Evolutionary conservation across 2,329 filamentous ascomycete genomes (phyloP), one percentile per base, ranked within the genome.

Genomic region (Onygena corvina): DNA sequence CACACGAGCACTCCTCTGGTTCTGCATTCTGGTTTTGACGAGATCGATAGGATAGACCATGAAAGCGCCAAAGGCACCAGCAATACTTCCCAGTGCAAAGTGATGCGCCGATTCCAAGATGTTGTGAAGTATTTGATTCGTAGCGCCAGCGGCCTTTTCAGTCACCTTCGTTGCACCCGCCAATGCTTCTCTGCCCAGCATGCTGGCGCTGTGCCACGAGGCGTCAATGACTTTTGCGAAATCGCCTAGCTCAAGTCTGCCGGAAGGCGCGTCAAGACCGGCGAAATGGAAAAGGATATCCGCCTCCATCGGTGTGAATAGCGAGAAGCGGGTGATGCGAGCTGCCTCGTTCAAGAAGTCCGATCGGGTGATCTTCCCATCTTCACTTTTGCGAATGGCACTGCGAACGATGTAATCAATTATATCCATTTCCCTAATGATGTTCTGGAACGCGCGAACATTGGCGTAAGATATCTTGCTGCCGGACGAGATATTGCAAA

Each of bases 41-140:
- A 98, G 72, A 71, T 98, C 92, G 63, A 98, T 96, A 20, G 92
- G 92, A 66, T 98, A 98, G 48, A 98, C 92, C 87, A 98, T 95
- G 66, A 98, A 96, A 9, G 92, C 92, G 65, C 92, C 92, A 64
- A 98, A 98, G 7, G 92, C 92, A 68, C 92, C 92, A 5, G 92
- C 92, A 58, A 94, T 58, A 64, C 85, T 88, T 52, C 92, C 92
- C 4, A 98, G 79, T 2, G 73, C 80, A 64, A 98, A 98, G 73
- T 94, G 89, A 67, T 95, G 93, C 1, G 75, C 78, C 1, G 89
- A 94, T 63, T 89, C 84, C 11, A 86, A 67, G 27, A 87, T 63
- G 49, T 77, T 71, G 54, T 80, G 70, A 12, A 93, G 58, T 53
- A 88, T 58, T 52, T 75, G 71, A 59, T 75, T 71, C 8, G 76